Evolutionary conservation across 768 basidiomycete species (phyloP).

Genomic region (Flagelloscypha sp.): DNA sequence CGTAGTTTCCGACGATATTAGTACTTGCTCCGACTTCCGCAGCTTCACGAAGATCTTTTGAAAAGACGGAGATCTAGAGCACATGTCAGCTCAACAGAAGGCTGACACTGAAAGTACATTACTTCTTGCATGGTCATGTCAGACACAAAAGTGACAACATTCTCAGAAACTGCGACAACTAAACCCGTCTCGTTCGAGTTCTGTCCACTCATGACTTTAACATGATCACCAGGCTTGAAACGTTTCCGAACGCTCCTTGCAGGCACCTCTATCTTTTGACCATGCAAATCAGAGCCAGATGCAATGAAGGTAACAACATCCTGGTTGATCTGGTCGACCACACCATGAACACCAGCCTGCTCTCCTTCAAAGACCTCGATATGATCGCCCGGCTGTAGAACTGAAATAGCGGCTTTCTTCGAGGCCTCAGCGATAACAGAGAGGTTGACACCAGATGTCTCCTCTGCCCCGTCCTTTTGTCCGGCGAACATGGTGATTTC

Average conservation of each 20-base stretch:
- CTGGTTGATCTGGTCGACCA: constrained; percentile 80
- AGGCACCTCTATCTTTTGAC: constrained; percentile 78
- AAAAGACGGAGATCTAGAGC: constrained; percentile 85
- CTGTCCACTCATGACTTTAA: constrained; percentile 95
- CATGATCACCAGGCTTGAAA: constrained; percentile 96
- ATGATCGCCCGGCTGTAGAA: constrained; percentile 95
- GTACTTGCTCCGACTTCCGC: constrained; percentile 93
- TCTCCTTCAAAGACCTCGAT: constrained; percentile 98
- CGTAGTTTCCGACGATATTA: constrained; percentile 87
- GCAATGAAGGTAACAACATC: constrained; percentile 84
- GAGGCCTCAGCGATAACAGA: constrained; percentile 91
- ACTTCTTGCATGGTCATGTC: constrained; percentile 97
- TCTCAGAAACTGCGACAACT: constrained; percentile 85
- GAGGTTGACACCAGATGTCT: constrained; percentile 70
- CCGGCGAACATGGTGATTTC: constrained; percentile 89
- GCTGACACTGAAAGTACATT: constrained; percentile 7
- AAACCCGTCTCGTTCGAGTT: constrained; percentile 94
- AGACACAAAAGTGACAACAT: constrained; percentile 92
- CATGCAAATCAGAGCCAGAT: constrained; percentile 74
- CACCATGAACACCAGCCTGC: constrained; percentile 86
- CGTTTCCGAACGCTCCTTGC: constrained; percentile 87
- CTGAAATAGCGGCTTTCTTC: constrained; percentile 81
- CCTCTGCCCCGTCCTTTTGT: constrained; percentile 61
- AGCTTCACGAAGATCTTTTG: constrained; percentile 93
- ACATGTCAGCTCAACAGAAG: constrained; percentile 6